Evolutionary conservation across 1,139 yeast species (phyloP), one percentile per base, ranked within the genome.

Genomic region (Geotrichum restrictum): DNA sequence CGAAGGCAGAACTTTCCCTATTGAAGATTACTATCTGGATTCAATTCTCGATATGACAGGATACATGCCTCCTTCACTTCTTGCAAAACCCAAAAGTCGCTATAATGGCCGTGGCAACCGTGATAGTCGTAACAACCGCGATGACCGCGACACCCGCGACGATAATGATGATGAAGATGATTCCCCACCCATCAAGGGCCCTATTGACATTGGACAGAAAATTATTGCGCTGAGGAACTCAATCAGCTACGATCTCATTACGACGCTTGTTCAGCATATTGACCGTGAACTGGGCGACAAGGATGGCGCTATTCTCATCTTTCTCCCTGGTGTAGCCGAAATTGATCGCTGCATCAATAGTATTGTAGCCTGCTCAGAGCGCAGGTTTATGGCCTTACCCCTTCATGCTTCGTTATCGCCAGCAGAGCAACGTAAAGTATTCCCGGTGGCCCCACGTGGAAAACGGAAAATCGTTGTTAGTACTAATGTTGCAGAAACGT

Each of bases 1-100:
- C 53, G 88, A 85, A 63, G 98, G 98, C 1, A 75, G 98, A 60
- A 93, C 98, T 0, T 93, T 86, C 67, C 98, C 98, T 0, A 93
- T 93, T 43, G 68, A 79, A 48, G 96, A 89, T 63, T 73, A 70
- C 55, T 89, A 82, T 62, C 74, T 91, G 56, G 94, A 87, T 51
- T 78, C 79, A 16, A 74, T 88, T 22, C 69, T 91, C 37, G 70
- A 72, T 0, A 73, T 71, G 1, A 66, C 84, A 8, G 77, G 83
- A 56, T 64, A 57, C 47, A 54, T 58, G 40, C 61, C 64, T 3
- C 49, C 49, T 27, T 44, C 59, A 18, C 55, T 59, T 10, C 60
- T 31, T 18, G 16, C 22, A 2, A 46, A 51, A 19, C 24, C 33
- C 10, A 34, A 24, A 7, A n/a, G 21, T 14, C 45, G 46, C 21